A percentile compares a stretch with the other conserved stretches of the same genome.
Evolutionary conservation across 129 eudicot genomes (phyloP).

Genomic region (Flaveria sonorensis): DNA sequence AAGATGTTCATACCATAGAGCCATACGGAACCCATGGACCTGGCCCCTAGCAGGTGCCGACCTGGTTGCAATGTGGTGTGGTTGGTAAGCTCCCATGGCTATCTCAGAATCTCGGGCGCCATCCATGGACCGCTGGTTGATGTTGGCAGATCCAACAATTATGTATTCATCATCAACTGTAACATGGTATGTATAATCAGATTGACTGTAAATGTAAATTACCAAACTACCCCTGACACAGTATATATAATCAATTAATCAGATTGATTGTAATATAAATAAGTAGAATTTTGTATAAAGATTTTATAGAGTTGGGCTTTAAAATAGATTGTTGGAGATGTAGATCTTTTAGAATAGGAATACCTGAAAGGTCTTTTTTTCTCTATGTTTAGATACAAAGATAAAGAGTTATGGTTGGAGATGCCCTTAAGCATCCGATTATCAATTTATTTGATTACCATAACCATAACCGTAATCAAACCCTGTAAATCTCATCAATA

Average conservation of each 20-base stretch:
- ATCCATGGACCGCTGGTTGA: slow-evolving; percentile 89
- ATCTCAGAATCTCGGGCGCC: slow-evolving; percentile 83
- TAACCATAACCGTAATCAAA: too few relatives aligned
- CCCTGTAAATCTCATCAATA: too few relatives aligned
- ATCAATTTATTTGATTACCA: neutral
- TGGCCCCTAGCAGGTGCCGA: slow-evolving; percentile 70
- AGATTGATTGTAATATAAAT: neutral
- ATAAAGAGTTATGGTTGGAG: neutral
- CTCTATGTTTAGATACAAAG: neutral
- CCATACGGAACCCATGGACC: slow-evolving; percentile 78
- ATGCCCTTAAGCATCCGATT: neutral
- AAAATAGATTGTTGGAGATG: neutral
- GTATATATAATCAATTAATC: neutral
- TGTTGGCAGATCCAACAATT: slow-evolving; percentile 82
- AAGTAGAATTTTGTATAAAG: neutral
- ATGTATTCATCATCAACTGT: slow-evolving; percentile 87
- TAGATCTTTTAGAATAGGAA: neutral
- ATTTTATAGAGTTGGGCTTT: neutral
- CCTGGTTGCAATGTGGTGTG: slow-evolving; percentile 51
- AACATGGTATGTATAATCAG: neutral
- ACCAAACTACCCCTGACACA: neutral
- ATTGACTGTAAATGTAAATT: neutral
- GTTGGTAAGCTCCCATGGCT: slow-evolving; percentile 88
- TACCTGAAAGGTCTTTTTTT: neutral
- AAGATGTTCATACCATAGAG: slow-evolving; percentile 85